phyloP scores from a whole-genome alignment of 2,329 filamentous ascomycete genomes.

The Ascochyta koolunga region DNA sequence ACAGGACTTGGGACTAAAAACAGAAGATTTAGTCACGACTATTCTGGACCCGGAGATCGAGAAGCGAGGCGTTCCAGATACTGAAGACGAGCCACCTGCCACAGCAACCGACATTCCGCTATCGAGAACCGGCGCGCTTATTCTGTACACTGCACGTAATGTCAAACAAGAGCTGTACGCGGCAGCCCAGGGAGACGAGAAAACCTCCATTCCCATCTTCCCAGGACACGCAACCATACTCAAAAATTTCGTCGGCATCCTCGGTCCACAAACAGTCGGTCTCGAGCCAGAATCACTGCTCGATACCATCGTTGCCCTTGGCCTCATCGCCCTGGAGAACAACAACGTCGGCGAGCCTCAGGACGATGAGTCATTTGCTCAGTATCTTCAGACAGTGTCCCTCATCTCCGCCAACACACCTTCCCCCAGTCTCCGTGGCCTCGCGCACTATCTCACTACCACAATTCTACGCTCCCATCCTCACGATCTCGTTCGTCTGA shows the following conservation, averaged over 20 bases:
- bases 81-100: conserved; percentile 62
- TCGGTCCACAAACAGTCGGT: conserved; percentile 45
- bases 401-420: conserved; percentile 57
- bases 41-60: conserved; percentile 49
- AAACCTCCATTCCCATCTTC: conserved; percentile 55
- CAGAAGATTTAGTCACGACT: conserved; percentile 55
- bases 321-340: conserved; percentile 56
- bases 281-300: conserved; percentile 58
- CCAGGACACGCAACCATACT: conserved; percentile 60
- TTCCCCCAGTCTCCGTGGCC: conserved; percentile 54
- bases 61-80: conserved; percentile 51
- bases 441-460: conserved; percentile 57
- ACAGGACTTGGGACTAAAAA: conserved; percentile 60
- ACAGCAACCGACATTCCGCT: conserved; percentile 61
- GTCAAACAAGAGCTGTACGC: conserved; percentile 58
- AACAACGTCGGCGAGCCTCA: conserved; percentile 53
- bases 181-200: conserved; percentile 43
- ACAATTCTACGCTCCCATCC: conserved; percentile 61
- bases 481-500: conserved; percentile 57
- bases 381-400: conserved; percentile 58
- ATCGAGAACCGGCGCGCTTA: conserved; percentile 61
- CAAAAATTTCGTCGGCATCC: conserved; percentile 56
- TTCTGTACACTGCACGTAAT: conserved; percentile 60
- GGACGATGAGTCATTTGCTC: conserved; percentile 58
- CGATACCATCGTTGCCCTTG: conserved; percentile 60